phyloP scores from a whole-genome alignment of 2,329 filamentous ascomycete species.

The Ceratocystis alfenasii region DNA sequence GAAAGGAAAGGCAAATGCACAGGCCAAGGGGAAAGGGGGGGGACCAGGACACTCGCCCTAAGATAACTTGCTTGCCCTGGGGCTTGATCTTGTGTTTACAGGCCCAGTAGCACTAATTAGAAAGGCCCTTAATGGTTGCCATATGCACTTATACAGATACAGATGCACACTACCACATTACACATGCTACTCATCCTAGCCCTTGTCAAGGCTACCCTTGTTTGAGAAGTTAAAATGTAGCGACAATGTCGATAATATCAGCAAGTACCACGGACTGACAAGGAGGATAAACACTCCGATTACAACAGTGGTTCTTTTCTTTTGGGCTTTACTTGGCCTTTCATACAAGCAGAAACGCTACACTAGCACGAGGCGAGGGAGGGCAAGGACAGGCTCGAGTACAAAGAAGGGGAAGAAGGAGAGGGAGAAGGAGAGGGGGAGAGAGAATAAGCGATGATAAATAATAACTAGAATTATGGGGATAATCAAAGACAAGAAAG shows the following conservation, averaged over 20 bases:
- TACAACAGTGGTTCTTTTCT: neutral
- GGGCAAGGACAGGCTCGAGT: neutral
- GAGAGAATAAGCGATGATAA: neutral
- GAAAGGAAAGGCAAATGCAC: neutral
- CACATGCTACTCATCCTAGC: neutral
- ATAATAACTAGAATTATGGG: neutral
- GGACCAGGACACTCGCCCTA: neutral
- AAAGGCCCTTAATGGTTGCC: neutral
- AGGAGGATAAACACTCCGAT: constrained; percentile 8
- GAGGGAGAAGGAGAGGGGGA: neutral
- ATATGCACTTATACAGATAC: constrained; percentile 3
- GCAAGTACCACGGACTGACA: constrained; percentile 9
- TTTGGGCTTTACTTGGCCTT: neutral
- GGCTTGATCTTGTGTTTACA: neutral
- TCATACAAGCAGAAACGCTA: constrained; percentile 3
- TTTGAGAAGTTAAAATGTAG: neutral
- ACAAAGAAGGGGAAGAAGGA: neutral
- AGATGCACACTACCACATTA: neutral
- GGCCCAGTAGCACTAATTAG: neutral
- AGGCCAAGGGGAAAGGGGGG: neutral
- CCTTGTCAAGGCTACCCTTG: neutral
- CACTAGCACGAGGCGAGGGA: constrained; percentile 1
- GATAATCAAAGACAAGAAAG: neutral
- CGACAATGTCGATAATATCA: constrained; percentile 7
- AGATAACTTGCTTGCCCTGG: neutral